Conservation (phyloP, 495 filamentous ascomycete species). For the Hyaloscypha variabilis region DNA sequence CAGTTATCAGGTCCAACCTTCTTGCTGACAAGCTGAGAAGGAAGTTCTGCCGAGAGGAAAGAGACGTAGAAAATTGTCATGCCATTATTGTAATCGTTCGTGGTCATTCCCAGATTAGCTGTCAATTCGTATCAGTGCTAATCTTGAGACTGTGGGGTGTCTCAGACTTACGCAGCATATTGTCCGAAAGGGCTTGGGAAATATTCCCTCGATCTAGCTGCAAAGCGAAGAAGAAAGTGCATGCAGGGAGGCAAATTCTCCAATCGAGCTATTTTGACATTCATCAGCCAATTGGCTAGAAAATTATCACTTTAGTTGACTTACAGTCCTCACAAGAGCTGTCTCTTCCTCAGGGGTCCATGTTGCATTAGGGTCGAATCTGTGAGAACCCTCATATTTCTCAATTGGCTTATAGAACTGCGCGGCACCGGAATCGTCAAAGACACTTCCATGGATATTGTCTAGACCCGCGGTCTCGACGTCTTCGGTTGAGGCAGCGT, state of each 20-base stretch:
- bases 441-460: constrained; percentile 25
- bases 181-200: constrained; percentile 69
- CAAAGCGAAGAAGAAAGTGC: constrained; percentile 78
- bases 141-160: neutral
- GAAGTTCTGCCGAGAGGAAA: constrained; percentile 71
- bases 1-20: constrained; percentile 79
- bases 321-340: constrained; percentile 53
- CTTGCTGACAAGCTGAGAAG: constrained; percentile 74
- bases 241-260: constrained; percentile 34
- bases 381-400: constrained; percentile 66
- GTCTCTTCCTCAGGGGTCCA: constrained; percentile 74
- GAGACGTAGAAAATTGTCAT: constrained; percentile 71
- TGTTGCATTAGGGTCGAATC: constrained; percentile 70
- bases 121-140: constrained; percentile 14
- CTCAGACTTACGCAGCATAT: constrained; percentile 50
- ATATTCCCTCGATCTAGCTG: constrained; percentile 82
- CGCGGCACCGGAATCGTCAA: constrained; percentile 41
- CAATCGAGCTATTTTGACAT: constrained; percentile 32
- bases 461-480: neutral
- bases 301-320: neutral
- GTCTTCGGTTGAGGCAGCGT: neutral
- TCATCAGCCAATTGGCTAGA: neutral
- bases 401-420: constrained; percentile 60
- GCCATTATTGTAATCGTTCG: constrained; percentile 76
- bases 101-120: constrained; percentile 51